Conservation (phyloP, 129 eudicot species). For the Escallonia herrerae region DNA sequence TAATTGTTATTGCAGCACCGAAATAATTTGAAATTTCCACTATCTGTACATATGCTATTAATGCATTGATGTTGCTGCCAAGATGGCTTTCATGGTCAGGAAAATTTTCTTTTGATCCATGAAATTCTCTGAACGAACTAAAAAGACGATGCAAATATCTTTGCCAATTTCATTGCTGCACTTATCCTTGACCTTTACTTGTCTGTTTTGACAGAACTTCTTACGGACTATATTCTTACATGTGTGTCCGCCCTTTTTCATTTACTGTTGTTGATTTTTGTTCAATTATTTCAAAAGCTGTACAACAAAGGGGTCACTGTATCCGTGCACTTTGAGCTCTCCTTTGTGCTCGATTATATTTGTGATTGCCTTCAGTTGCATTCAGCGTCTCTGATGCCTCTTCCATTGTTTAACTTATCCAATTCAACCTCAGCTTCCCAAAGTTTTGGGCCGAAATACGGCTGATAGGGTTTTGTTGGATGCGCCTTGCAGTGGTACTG, state of each 20-base stretch:
- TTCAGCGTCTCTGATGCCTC: conserved; percentile 2
- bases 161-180: not conserved
- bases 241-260: not conserved
- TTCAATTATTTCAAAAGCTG: not conserved
- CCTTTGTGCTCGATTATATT: not conserved
- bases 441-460: conserved; percentile 72
- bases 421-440: conserved; percentile 60
- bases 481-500: conserved; percentile 99
- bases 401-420: not conserved
- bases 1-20: not conserved
- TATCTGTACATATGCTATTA: not conserved
- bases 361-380: not conserved
- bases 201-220: not conserved
- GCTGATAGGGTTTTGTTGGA: conserved; percentile 87
- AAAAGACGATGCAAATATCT: not conserved
- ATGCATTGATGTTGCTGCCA: not conserved
- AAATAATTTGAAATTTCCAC: too few relatives aligned
- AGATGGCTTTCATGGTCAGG: not conserved
- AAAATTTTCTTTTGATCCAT: not conserved
- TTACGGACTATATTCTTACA: not conserved
- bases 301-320: too few relatives aligned
- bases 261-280: not conserved
- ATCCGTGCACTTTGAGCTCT: not conserved
- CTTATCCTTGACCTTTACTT: not conserved
- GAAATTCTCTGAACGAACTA: not conserved